Evolutionary conservation across 2,329 filamentous ascomycete species (phyloP), one percentile per base, ranked within the genome.

Genomic region (Exophiala sideris): DNA sequence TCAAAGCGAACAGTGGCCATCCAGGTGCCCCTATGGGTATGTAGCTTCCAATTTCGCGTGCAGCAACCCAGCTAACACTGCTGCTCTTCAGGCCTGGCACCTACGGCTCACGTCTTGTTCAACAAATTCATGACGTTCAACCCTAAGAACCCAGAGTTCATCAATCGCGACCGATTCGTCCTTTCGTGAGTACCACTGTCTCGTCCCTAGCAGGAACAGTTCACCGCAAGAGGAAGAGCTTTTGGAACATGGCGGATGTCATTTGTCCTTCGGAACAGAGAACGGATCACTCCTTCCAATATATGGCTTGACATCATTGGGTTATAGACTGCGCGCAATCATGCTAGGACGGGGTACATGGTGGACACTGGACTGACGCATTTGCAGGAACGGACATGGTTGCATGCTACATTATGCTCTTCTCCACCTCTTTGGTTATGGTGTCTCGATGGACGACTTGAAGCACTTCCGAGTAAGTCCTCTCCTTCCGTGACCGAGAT

Each of bases 71-170:
- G 41, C 33, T 11, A 5, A 44, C 34, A 47, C 46, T 16, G 14
- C 3, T 40, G 6, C 34, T 24, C n/a, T 50, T 14, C 33, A 60
- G 86, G 84, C 71, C 82, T 97, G 89, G 94, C 94, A 70, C 92
- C 94, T 60, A 85, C 91, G 70, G 87, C 94, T 75, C 94, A 97
- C 82, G 90, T 97, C 69, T 85, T 99, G 63, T 99, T 89, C 81
- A 95, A 96, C 85, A 95, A 94, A 77, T 95, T 96, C 83, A 90
- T 99, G 90, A 95, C 79, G 74, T 99, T 96, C 84, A 99, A 97
- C 87, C 94, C 94, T 69, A 95, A 96, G 87, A 96, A 96, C 84
- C 89, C 94, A 67, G 82, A 90, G 63, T 99, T 91, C 91, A 70
- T 94, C 68, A 97, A 97, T 85, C 87, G 94, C 71, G 94, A 99